These are phyloP conservation scores for Schizothecium vesticola DNA, from an alignment of 495 filamentous ascomycete species.

Conservation along the genomic window DNA sequence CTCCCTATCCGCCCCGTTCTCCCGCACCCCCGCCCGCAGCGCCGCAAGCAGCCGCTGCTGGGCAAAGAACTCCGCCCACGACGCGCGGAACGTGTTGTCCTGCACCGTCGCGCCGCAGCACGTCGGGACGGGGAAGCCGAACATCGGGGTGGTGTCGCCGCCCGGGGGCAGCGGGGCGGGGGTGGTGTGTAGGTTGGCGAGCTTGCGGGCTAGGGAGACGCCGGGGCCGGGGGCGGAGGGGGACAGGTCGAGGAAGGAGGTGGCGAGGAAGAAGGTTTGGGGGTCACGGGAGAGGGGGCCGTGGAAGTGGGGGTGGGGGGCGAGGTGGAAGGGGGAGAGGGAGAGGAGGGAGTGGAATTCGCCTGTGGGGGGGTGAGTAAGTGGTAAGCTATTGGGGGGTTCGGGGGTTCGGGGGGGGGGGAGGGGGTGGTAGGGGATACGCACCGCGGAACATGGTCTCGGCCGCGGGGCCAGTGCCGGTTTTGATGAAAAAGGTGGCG, in stretches of 20 bases:
- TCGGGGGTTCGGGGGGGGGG: conserved; percentile 62
- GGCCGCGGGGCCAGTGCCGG: conserved; percentile 55
- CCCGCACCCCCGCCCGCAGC: conserved; percentile 47
- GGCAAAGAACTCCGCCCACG: conserved; percentile 82
- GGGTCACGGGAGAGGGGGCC: background rate
- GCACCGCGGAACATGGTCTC: conserved; percentile 69
- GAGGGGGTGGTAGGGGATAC: conserved; percentile 63
- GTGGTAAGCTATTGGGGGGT: conserved; percentile 73
- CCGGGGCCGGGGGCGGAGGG: conserved; percentile 35
- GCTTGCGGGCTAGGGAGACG: conserved; percentile 61
- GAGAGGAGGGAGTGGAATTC: background rate
- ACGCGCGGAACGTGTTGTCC: conserved; percentile 60
- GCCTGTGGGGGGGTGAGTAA: conserved; percentile 62
- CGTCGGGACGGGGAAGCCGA: conserved; percentile 75
- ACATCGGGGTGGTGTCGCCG: conserved; percentile 54
- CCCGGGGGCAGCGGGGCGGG: conserved; percentile 61
- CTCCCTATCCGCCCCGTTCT: conserved; percentile 59
- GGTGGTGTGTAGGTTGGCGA: conserved; percentile 75
- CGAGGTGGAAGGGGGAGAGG: conserved; percentile 37
- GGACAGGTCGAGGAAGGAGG: conserved; percentile 71
- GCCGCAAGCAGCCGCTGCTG: conserved; percentile 66
- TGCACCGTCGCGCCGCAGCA: conserved; percentile 84
- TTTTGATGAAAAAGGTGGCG: conserved; percentile 73
- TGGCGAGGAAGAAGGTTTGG: conserved; percentile 57
- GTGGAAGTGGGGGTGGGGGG: conserved; percentile 36